These are phyloP conservation scores for Arthonia radiata DNA, from an alignment of 495 filamentous ascomycete genomes.

Conservation along the genomic window DNA sequence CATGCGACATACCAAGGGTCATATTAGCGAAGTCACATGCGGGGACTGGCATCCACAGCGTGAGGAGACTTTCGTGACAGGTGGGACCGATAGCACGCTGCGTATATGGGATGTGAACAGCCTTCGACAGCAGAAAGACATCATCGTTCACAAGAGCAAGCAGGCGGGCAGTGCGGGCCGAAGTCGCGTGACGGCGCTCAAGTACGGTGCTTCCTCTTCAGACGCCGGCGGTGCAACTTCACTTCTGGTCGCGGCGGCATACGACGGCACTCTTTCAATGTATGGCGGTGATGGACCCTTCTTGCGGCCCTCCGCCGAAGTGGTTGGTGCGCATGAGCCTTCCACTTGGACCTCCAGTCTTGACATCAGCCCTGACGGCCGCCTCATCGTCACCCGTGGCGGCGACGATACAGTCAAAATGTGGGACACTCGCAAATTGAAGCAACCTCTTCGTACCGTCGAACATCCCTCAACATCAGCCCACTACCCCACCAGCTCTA, in stretches of 20 bases:
- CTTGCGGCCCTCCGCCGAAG: conserved; percentile 61
- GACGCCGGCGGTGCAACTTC: conserved; percentile 49
- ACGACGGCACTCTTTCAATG: conserved; percentile 82
- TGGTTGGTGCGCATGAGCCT: conserved; percentile 55
- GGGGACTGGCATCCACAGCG: conserved; percentile 78
- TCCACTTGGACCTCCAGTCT: conserved; percentile 84
- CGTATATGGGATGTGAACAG: conserved; percentile 92
- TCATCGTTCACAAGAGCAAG: conserved; percentile 84
- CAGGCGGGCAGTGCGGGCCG: conserved; percentile 65
- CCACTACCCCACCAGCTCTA: conserved; percentile 62
- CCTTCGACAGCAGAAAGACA: conserved; percentile 64
- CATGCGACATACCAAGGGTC: conserved; percentile 89
- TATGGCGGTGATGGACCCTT: conserved; percentile 77
- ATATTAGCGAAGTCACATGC: conserved; percentile 68
- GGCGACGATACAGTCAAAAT: conserved; percentile 54
- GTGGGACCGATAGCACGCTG: conserved; percentile 77
- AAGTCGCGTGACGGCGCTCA: conserved; percentile 78
- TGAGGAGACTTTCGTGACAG: conserved; percentile 60
- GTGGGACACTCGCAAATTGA: conserved; percentile 96
- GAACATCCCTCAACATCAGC: conserved; percentile 58
- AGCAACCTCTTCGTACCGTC: conserved; percentile 55
- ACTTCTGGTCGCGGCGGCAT: conserved; percentile 60
- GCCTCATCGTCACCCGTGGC: conserved; percentile 68
- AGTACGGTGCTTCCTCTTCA: conserved; percentile 73
- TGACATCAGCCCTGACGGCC: conserved; percentile 76